A percentile compares a stretch with the other conserved stretches of the same genome.
These are phyloP conservation scores for Lactifluus piperatus DNA, from an alignment of 768 basidiomycete genomes.

Conservation along the genomic window DNA sequence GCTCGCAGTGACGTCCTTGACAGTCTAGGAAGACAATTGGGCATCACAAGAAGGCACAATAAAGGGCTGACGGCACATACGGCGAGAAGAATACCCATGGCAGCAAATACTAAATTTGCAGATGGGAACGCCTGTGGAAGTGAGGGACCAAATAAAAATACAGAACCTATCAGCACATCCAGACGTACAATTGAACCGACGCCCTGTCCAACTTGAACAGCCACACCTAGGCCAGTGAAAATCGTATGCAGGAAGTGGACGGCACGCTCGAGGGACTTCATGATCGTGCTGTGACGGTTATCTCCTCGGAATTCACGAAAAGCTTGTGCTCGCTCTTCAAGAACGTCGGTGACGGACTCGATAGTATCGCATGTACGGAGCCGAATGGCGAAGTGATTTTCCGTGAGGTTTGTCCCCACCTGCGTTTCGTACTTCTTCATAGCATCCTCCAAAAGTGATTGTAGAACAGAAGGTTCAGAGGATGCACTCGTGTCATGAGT, in stretches of 20 bases:
- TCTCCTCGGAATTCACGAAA: no score
- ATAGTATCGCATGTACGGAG: no score
- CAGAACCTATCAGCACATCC: background rate
- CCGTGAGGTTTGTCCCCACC: no score
- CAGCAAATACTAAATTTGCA: background rate
- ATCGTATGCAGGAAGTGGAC: background rate
- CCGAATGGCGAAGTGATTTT: no score
- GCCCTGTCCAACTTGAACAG: background rate
- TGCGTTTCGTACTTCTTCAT: no score
- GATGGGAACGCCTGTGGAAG: background rate
- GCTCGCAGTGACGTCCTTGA: background rate
- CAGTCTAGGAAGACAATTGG: background rate
- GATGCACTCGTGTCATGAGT: no score
- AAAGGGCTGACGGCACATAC: background rate
- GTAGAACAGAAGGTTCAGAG: no score
- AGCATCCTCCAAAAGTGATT: no score
- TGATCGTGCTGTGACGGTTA: background rate
- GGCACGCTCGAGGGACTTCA: background rate
- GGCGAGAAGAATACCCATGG: background rate
- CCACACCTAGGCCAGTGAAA: no score
- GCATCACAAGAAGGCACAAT: background rate
- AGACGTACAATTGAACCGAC: background rate
- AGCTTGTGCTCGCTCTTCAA: no score
- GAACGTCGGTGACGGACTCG: no score
- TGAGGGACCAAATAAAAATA: no score